Conservation (phyloP, 306 rosid species). For the Quercus mongolica region DNA sequence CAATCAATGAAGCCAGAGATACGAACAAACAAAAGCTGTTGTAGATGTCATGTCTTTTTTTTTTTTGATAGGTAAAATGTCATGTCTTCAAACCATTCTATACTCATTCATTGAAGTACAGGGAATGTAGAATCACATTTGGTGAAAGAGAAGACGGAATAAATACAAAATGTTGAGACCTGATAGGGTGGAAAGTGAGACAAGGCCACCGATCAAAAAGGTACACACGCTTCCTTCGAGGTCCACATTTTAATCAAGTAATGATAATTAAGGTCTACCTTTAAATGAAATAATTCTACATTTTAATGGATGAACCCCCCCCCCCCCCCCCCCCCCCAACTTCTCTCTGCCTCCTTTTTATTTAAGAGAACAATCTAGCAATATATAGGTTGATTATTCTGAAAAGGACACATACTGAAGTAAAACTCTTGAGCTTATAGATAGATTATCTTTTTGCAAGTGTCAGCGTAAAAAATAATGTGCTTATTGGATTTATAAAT, state of each 20-base stretch:
- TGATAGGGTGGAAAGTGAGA: background rate
- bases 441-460: background rate
- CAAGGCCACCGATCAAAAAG: background rate
- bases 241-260: background rate
- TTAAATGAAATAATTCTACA: too few species aligned
- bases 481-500: background rate
- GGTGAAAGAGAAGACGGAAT: background rate
- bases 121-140: background rate
- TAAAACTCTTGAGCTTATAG: background rate
- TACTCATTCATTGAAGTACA: background rate
- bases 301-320: too few species aligned
- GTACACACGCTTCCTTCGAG: background rate
- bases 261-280: too few species aligned
- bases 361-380: background rate
- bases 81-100: background rate
- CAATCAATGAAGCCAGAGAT: background rate
- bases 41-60: background rate
- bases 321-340: too few species aligned
- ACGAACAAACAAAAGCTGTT: background rate
- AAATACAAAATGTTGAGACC: background rate
- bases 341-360: too few species aligned
- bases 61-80: background rate
- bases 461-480: background rate
- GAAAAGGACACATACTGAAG: background rate
- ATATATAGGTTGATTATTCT: background rate